Evolutionary conservation across 2,329 filamentous ascomycete species (phyloP), one percentile per base, ranked within the genome.

Genomic region (Rachicladosporium sp.): DNA sequence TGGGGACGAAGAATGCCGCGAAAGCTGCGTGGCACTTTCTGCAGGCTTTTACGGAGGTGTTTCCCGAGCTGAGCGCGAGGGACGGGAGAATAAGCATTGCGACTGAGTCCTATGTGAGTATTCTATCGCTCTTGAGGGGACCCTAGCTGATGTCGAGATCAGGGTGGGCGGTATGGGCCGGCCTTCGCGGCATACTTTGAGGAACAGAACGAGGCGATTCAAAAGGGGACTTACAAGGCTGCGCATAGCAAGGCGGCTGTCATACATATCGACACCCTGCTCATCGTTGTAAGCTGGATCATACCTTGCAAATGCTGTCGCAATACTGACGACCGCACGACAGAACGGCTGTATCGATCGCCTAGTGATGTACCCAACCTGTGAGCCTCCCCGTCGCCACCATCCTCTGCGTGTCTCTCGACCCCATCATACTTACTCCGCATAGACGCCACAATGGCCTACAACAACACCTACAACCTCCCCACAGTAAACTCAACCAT

Each of bases 1-100:
- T 70, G 34, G 67, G 63, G 4, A 73, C 69, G 0, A 56, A 64
- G 38, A 70, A 70, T 49, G 66, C 69, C 21, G 72, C 70, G 11
- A 63, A 66, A 45, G 66, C 69, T 8, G 57, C 76, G 6, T 77
- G 74, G 73, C 65, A 72, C 47, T 76, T 76, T 55, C 65, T 70
- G 1, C 73, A 77, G 51, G 66, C 68, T 2, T 82, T 78, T 66
- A 74, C 76, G 41, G 65, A 71, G 4, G 69, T 74, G 27, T 82
- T 82, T 42, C 76, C 75, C 0, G 65, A 68, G 27, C 80, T 82
- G 51, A 67, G 72, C 52, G 69, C 70, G 3, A 69, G 70, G 33
- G 70, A 78, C 43, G 69, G 75, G 44, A 67, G 68, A 4, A 61
- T 76, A 39, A 73, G 69, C 40, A 67, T 70, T 4, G 57, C 59